Evolutionary conservation across 441 rosid genomes (phyloP).

Genomic region (Eutrema salsugineum): DNA sequence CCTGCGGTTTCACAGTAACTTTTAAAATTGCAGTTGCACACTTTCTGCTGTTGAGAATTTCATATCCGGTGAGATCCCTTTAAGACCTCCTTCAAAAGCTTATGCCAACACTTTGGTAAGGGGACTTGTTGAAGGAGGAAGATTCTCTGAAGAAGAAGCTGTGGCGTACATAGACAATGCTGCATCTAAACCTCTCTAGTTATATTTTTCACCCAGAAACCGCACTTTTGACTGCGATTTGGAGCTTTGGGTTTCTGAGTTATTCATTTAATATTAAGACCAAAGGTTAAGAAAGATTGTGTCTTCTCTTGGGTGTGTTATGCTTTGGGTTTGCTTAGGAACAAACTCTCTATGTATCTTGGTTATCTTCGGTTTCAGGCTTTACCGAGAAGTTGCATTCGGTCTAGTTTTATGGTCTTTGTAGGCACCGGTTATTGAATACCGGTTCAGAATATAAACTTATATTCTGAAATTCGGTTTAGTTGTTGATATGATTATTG

Average conservation of each 20-base stretch:
- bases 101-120: slow-evolving; percentile 51
- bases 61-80: slow-evolving; percentile 48
- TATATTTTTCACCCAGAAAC: slow-evolving; percentile 5
- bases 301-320: background rate
- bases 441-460: background rate
- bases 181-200: slow-evolving; percentile 43
- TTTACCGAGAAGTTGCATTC: background rate
- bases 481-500: background rate
- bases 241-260: slow-evolving; percentile 4
- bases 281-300: background rate
- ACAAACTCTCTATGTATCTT: no score
- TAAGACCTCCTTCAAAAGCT: slow-evolving; percentile 43
- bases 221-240: background rate
- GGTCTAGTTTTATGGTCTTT: slow-evolving; percentile 11
- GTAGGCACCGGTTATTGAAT: background rate
- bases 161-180: slow-evolving; percentile 59
- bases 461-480: background rate
- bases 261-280: background rate
- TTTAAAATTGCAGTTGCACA: slow-evolving; percentile 50
- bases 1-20: background rate
- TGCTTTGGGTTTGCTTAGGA: no score
- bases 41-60: slow-evolving; percentile 36
- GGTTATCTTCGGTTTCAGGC: background rate
- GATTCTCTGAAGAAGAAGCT: slow-evolving; percentile 62
- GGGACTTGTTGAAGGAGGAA: slow-evolving; percentile 83